Conservation (phyloP, 2,329 filamentous ascomycete genomes). For the Parafenestella ontariensis region DNA sequence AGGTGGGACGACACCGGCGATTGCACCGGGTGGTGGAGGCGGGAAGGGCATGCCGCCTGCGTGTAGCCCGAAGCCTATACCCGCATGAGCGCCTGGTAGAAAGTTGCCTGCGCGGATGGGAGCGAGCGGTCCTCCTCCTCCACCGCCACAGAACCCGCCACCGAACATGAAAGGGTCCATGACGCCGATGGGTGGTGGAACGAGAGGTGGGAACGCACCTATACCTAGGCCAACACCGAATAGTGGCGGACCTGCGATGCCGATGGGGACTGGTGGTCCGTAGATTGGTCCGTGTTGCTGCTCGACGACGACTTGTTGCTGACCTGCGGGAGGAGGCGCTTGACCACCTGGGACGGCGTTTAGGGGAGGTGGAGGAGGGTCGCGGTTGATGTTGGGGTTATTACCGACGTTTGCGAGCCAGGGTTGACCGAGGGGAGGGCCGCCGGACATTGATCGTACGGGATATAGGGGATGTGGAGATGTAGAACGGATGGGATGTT, state of each 20-base stretch:
- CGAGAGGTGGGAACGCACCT: slow-evolving; percentile 33
- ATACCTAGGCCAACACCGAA: slow-evolving; percentile 29
- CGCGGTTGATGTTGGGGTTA: slow-evolving; percentile 46
- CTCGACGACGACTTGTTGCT: slow-evolving; percentile 24
- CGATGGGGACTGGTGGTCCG: slow-evolving; percentile 28
- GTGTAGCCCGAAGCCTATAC: slow-evolving; percentile 37
- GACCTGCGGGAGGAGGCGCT: slow-evolving; percentile 9
- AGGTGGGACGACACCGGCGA: slow-evolving; percentile 26
- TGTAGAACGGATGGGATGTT: background rate
- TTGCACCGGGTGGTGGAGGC: slow-evolving; percentile 31
- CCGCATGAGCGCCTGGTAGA: slow-evolving; percentile 31
- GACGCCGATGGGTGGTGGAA: slow-evolving; percentile 15
- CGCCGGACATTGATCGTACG: slow-evolving; percentile 30
- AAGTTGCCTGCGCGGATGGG: slow-evolving; percentile 33
- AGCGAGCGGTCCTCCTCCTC: slow-evolving; percentile 31
- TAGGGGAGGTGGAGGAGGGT: slow-evolving; percentile 38
- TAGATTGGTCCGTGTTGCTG: slow-evolving; percentile 35
- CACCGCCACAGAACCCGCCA: slow-evolving; percentile 20
- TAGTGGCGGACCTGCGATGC: slow-evolving; percentile 24
- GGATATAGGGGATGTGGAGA: background rate
- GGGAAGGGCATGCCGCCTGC: slow-evolving; percentile 28
- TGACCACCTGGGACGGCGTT: slow-evolving; percentile 18
- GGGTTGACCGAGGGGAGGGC: slow-evolving; percentile 30
- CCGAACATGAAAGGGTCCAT: slow-evolving; percentile 31
- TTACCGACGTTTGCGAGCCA: slow-evolving; percentile 40